These are phyloP conservation scores for Penicillium sp. DNA, from an alignment of 2,329 filamentous ascomycete genomes.

Conservation along the genomic window DNA sequence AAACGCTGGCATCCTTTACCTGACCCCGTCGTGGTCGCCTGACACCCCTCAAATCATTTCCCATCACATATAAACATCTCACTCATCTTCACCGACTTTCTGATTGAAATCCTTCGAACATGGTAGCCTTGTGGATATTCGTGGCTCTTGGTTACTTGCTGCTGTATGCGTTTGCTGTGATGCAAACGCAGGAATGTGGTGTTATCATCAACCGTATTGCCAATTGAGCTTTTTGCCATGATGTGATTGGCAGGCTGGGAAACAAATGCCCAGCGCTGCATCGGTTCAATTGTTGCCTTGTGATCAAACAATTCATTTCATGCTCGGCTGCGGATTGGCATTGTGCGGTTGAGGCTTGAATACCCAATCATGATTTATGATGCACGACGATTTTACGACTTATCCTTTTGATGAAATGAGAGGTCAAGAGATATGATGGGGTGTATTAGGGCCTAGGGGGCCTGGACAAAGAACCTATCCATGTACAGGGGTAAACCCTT, in stretches of 20 bases:
- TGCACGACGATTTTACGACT: neutral
- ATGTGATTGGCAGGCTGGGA: neutral
- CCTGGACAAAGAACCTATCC: neutral
- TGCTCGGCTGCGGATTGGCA: neutral
- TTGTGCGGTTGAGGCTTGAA: neutral
- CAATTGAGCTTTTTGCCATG: slow-evolving; percentile 15
- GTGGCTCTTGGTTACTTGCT: slow-evolving; percentile 37
- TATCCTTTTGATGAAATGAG: neutral
- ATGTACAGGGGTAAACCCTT: neutral
- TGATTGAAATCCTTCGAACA: slow-evolving; percentile 4
- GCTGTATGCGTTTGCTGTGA: slow-evolving; percentile 34
- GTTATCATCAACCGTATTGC: slow-evolving; percentile 17
- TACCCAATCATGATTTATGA: slow-evolving; percentile 2
- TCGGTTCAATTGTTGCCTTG: neutral
- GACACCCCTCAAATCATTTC: neutral
- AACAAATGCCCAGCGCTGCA: neutral
- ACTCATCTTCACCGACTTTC: slow-evolving; percentile 8
- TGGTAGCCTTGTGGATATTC: slow-evolving; percentile 35
- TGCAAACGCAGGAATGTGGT: slow-evolving; percentile 20
- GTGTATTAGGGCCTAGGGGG: neutral
- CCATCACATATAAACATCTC: neutral
- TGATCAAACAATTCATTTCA: neutral
- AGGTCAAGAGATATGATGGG: no score
- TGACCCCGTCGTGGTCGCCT: neutral
- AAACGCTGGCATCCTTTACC: neutral